Evolutionary conservation across 495 filamentous ascomycete genomes (phyloP), one percentile per base, ranked within the genome.

Genomic region (Astrocystis sublimbata): DNA sequence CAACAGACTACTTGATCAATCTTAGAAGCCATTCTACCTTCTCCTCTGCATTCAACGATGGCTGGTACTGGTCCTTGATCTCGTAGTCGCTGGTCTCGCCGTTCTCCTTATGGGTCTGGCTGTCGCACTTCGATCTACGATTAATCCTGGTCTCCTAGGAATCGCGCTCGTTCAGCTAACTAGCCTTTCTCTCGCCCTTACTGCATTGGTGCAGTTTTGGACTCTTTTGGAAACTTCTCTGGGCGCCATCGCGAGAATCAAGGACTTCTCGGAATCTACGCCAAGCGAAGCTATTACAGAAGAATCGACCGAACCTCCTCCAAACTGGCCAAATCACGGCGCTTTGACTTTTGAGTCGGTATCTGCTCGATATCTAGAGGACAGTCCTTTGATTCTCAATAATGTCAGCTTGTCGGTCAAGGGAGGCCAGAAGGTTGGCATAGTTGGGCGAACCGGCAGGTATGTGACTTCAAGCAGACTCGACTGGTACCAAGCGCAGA

Each of bases 11-110:
- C 66, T 88, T n/a, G 83, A 88, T 63, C 66, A 68, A 24, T 84
- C 83, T 2, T 85, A 88, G 59, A 67, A 74, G 19, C 85, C 85
- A 10, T 85, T 82, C 64, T 88, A 87, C 63, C 76, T 86, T 19
- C 77, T 88, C 31, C 83, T 78, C 59, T 75, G 76, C 33, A 75
- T 86, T 13, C 85, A 85, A 55, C 72, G 78, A 15, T 85, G 83
- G 83, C 74, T 84, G 1, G 77, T 75, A 8, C 68, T 85, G 3
- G 80, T 80, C 0, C 61, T 85, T 21, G 81, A 84, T 57, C 60
- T 84, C 17, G 68, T 83, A 1, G 78, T 83, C 21, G 79, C 77
- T 5, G 79, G 72, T 4, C 72, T 83, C 46, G 81, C 82, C 0
- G 67, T 82, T 15, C 53, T 85, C 24, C 59, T 85, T 36, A 78